Evolutionary conservation across 352 stramenopile genomes (phyloP), one percentile per base, ranked within the genome.

Genomic region (Peronospora tabacina): DNA sequence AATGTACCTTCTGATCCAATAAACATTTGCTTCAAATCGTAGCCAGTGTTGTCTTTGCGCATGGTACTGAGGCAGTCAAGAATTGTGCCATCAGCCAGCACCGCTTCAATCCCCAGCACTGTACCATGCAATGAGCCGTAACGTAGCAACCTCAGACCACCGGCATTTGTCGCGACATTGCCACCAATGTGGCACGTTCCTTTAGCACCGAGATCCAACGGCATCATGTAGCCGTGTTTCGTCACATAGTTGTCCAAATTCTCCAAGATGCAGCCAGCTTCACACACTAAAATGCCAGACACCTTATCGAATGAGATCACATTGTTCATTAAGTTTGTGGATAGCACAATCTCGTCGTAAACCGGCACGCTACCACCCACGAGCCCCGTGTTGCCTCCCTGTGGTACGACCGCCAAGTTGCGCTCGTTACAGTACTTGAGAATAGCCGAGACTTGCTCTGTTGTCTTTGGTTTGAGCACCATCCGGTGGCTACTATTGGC

Each of bases 131-230:
- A 74, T 29, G 85, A 96, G 9, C 94, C 94, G 63, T 98, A 98
- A 24, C 95, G 73, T 52, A 97, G 67, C 50, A 97, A 71, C 6
- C 95, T 94, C 5, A 97, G 63, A 1, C 96, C 96, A 26, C 95
- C 96, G 3, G 96, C 96, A 58, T 98, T 98, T 1, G 95, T 96
- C 13, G 82, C 78, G 1, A 98, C 66, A 68, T 98, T 98, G 17
- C 96, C 96, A 34, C 96, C 96, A 58, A 99, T 98, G 62, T 94
- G 82, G 64, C 96, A 99, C n/a, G 84, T 93, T 33, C 96, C 96
- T 58, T 98, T 98, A n/a, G 95, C 89, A 26, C 93, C 95, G 5
- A 99, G 79, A 61, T 98, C 96, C 13, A 98, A 62, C 9, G 96
- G 95, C 62, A 98, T 94, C 56, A 96, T 84, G 72, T 87, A 91